Base-by-base conservation (phyloP, 345 rosid species). In the Linum tenue region DNA sequence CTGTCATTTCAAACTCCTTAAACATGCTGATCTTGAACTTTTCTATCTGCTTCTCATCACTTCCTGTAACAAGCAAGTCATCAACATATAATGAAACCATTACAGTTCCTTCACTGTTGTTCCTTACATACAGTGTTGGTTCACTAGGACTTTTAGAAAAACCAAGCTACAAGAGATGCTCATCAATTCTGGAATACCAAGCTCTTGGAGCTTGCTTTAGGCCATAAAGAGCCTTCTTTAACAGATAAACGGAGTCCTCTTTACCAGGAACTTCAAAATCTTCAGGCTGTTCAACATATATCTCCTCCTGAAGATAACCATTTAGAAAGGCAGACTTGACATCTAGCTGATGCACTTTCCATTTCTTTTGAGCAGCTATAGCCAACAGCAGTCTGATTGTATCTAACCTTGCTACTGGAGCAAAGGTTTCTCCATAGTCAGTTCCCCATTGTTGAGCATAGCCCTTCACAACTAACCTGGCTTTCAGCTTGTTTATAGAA, bases 191-290 rank as follows among this genome's bases (percentile, higher is more conserved):
- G n/a, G n/a, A n/a, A n/a, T 15, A 56, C 60, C 60, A 56, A 3
- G 60, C 60, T 8, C 36, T 56, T 10, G 6, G 60, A 16, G 60
- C 60, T 17, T 56, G 60, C 8, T 56, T 56, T 56, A 56, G 35
- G 60, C 60, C 60, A 17, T 56, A 56, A 6, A 56, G 36, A 56
- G 60, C 60, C 35, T 56, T 56, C 60, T 16, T 17, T 3, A 56
- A 35, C 36, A 2, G 3, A 8, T 56, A 56, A 16, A 56, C 60
- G 8, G 12, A 10, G 1, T 56, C 36, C 5, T 56, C 60, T 10
- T 56, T 35, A 15, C 60, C 60, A 2, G 12, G 10, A 3, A 15
- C 35, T 1, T 10, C 60, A 56, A 56, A 56, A 5, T 35, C 60
- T 16, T 10, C 35, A 5, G 60, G 60, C 8, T 56, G 6, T 17